Conservation (phyloP, 768 basidiomycete species). For the Psilocybe cyanescens region DNA sequence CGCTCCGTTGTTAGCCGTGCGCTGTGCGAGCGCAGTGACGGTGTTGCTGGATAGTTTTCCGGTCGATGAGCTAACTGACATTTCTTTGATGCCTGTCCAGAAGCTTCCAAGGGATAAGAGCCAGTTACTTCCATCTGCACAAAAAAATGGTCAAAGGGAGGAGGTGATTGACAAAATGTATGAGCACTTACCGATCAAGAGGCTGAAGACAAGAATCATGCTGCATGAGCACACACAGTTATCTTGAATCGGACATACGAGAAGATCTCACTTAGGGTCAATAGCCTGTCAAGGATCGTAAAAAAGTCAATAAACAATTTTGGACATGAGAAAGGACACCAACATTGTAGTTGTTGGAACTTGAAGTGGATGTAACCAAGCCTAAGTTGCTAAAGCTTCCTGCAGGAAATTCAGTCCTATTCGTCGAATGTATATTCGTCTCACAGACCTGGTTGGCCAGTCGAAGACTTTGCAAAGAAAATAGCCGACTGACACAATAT, state of each 20-base stretch:
- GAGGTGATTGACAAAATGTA: not conserved
- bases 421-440: not conserved
- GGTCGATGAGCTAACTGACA: constrained; percentile 42
- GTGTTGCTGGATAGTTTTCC: constrained; percentile 42
- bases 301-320: not conserved
- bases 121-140: constrained; percentile 45
- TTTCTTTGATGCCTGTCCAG: constrained; percentile 58
- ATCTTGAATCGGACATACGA: not conserved
- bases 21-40: constrained; percentile 47
- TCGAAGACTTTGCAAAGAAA: constrained; percentile 55
- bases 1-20: constrained; percentile 46
- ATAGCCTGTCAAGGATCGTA: constrained; percentile 40
- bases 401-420: constrained; percentile 6
- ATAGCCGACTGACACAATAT: constrained; percentile 40
- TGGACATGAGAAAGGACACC: constrained; percentile 4
- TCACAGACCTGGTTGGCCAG: constrained; percentile 42
- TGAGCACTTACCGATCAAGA: constrained; percentile 31
- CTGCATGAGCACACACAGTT: not conserved
- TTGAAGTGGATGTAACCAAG: constrained; percentile 47
- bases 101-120: constrained; percentile 55
- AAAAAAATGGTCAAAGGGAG: not conserved
- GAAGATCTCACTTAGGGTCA: constrained; percentile 49
- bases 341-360: constrained; percentile 45
- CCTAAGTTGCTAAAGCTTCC: constrained; percentile 51
- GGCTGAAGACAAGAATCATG: constrained; percentile 16